Conservation (phyloP, 2,329 filamentous ascomycete species). For the Pseudogymnoascus sp. region DNA sequence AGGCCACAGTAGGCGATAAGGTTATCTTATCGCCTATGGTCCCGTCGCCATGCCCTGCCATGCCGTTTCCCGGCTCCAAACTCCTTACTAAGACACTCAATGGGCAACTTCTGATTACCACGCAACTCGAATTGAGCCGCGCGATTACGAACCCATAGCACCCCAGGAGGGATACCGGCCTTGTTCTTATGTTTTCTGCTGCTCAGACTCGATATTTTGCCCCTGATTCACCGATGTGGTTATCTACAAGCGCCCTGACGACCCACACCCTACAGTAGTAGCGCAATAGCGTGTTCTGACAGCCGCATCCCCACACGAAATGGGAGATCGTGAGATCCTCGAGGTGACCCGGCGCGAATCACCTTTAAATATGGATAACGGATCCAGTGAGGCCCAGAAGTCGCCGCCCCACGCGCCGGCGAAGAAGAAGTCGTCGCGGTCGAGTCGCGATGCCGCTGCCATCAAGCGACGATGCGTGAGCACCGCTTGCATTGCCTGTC, state of each 20-base stretch:
- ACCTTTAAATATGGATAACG: neutral
- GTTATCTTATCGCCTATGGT: neutral
- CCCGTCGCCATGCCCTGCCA: neutral
- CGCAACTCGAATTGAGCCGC: constrained; percentile 1
- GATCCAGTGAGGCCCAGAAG: neutral
- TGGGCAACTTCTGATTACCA: neutral
- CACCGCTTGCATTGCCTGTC: constrained; percentile 76
- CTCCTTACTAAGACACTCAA: constrained; percentile 2
- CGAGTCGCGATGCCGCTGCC: constrained; percentile 23
- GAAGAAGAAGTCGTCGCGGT: constrained; percentile 25
- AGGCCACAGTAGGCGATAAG: neutral
- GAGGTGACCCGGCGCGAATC: constrained; percentile 1
- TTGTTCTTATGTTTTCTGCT: neutral
- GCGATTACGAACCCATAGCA: neutral
- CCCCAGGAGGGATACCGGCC: neutral
- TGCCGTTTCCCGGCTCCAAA: neutral
- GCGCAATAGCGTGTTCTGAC: neutral
- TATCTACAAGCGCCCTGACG: neutral
- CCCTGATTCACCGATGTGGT: neutral
- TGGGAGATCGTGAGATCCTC: constrained; percentile 5
- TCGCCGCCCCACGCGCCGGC: neutral
- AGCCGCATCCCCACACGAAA: neutral
- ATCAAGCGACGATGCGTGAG: constrained; percentile 69
- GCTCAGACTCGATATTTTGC: neutral
- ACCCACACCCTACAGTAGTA: neutral